Evolutionary conservation across 192 early-diverging fungal species (phyloP).

Genomic region (Gaertneriomyces sp.): DNA sequence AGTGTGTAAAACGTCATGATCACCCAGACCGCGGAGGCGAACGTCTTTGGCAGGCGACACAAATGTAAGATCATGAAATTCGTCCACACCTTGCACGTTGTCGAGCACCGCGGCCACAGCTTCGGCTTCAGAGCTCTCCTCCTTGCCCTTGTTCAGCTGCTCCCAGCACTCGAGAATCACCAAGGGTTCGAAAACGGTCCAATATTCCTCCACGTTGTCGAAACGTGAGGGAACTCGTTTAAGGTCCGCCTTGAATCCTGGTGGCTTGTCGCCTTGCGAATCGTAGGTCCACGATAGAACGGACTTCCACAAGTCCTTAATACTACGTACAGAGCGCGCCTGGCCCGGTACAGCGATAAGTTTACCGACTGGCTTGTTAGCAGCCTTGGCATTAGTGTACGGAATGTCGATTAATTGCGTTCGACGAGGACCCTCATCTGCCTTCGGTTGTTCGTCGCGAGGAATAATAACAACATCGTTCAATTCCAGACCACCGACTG

Average conservation of each 20-base stretch:
- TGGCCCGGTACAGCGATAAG: slow-evolving; percentile 12
- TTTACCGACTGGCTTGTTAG: background rate
- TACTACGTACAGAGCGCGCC: slow-evolving; percentile 18
- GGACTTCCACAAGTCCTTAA: slow-evolving; percentile 31
- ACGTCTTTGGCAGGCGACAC: slow-evolving; percentile 38
- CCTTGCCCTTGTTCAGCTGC: slow-evolving; percentile 68
- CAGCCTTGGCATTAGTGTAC: background rate
- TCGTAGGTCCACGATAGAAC: slow-evolving; percentile 32
- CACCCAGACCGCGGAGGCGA: slow-evolving; percentile 34
- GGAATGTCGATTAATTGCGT: background rate
- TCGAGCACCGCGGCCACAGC: slow-evolving; percentile 39
- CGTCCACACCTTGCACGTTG: slow-evolving; percentile 61
- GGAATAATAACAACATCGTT: background rate
- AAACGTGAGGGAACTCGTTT: slow-evolving; percentile 60
- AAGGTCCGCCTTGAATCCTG: slow-evolving; percentile 35
- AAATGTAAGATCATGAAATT: slow-evolving; percentile 70
- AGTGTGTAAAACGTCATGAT: slow-evolving; percentile 65
- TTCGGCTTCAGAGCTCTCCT: slow-evolving; percentile 55
- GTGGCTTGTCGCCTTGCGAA: slow-evolving; percentile 33
- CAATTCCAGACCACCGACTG: background rate
- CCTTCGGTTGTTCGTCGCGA: background rate
- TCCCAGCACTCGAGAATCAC: slow-evolving; percentile 82
- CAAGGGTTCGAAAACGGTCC: slow-evolving; percentile 71
- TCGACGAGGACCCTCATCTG: background rate
- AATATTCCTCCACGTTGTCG: slow-evolving; percentile 54